Base-by-base conservation (phyloP, 768 basidiomycete genomes). In the Paxillus involutus region DNA sequence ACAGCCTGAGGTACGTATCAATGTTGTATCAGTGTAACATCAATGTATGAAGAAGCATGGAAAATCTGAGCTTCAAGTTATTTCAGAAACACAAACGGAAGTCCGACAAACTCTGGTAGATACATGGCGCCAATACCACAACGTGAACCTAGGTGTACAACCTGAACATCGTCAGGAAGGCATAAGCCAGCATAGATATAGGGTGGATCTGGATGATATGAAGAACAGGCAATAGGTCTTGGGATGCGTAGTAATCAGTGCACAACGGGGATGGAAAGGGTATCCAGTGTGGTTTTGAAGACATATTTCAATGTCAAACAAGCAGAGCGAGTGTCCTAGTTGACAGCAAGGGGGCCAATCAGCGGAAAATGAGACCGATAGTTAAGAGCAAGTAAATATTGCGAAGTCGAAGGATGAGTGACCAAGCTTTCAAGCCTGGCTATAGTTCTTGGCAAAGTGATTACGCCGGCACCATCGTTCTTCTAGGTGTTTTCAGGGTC, bases 31-130 rank as follows among this genome's bases (percentile, higher is more conserved):
- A 26, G 6, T 5, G 26, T 26, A 5, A 24, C 26, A 4, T 5
- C 26, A 26, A 6, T 26, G 71, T 57, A 60, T 66, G 56, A 7
- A 65, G 64, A 39, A 73, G 73, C 9, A 29, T 32, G 12, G 40
- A 16, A 14, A 12, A 26, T 26, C 6, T 26, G 26, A 26, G 26
- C 26, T 26, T 26, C 26, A 26, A 26, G 26, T 26, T 29, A 37
- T 39, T 39, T 39, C 37, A 13, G 37, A 39, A 7, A 43, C 21
- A n/a, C 7, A 2, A 24, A 10, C 17, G 42, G 16, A 13, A 21
- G 43, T 29, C 19, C 26, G 26, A 26, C 2, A 45, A n/a, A 45
- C 11, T 29, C 13, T 52, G 56, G 43, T 52, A 46, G 43, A 60
- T 65, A 64, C 60, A 52, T 43, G 44, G 33, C 39, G 6, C 32